phyloP scores from a whole-genome alignment of 2,329 filamentous ascomycete species.

The Aspergillus hiratsukae region DNA sequence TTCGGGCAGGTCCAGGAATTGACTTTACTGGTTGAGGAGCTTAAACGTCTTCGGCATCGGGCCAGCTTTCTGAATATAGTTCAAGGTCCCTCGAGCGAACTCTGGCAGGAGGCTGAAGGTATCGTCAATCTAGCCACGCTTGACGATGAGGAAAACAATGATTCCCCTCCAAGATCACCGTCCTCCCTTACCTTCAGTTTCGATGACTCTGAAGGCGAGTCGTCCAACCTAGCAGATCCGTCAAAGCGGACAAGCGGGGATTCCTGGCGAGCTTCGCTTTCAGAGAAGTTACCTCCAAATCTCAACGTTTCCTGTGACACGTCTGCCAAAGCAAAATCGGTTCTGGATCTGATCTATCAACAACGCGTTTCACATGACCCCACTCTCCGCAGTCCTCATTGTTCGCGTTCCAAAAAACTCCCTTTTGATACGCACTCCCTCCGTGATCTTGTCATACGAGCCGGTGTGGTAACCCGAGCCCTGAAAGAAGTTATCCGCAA shows the following conservation, averaged over 20 bases:
- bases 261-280: slow-evolving; percentile 27
- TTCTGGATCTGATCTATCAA: slow-evolving; percentile 57
- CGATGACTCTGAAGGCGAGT: slow-evolving; percentile 54
- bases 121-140: slow-evolving; percentile 64
- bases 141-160: slow-evolving; percentile 54
- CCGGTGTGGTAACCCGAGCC: slow-evolving; percentile 46
- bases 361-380: slow-evolving; percentile 36
- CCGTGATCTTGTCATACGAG: slow-evolving; percentile 54
- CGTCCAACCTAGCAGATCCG: slow-evolving; percentile 27
- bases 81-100: slow-evolving; percentile 48
- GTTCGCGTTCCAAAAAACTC: slow-evolving; percentile 48
- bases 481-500: slow-evolving; percentile 48
- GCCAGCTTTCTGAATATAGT: slow-evolving; percentile 52
- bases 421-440: slow-evolving; percentile 63
- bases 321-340: slow-evolving; percentile 57
- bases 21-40: slow-evolving; percentile 60
- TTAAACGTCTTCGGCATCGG: slow-evolving; percentile 57
- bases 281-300: slow-evolving; percentile 23
- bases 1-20: slow-evolving; percentile 61
- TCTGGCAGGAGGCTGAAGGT: slow-evolving; percentile 63
- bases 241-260: slow-evolving; percentile 29
- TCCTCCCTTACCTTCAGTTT: slow-evolving; percentile 56
- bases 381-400: slow-evolving; percentile 19
- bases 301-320: slow-evolving; percentile 39
- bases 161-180: slow-evolving; percentile 49